These are phyloP conservation scores for Takashimella tepidaria DNA, from an alignment of 1,284 basidiomycete species.

Conservation along the genomic window DNA sequence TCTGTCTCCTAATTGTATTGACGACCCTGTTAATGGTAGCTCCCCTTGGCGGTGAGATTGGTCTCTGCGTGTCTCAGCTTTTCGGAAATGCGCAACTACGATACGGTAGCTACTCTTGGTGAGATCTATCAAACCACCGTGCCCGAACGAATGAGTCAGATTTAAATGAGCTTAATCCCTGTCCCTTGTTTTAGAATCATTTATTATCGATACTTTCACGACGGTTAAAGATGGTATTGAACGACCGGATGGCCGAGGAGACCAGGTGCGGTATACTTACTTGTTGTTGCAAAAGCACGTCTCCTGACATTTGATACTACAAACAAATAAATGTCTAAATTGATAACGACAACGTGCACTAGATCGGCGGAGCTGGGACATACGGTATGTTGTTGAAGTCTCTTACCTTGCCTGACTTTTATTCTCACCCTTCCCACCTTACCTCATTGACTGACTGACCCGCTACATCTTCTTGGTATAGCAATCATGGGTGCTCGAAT, in stretches of 20 bases:
- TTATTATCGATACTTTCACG: slow-evolving; percentile 45
- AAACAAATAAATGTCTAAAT: too few relatives aligned
- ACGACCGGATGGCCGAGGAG: slow-evolving; percentile 23
- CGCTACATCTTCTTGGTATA: too few relatives aligned
- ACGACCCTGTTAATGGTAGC: too few relatives aligned
- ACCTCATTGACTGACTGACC: neutral
- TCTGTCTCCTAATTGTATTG: too few relatives aligned
- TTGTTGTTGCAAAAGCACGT: too few relatives aligned
- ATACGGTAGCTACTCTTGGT: slow-evolving; percentile 17
- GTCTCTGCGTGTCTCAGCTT: too few relatives aligned
- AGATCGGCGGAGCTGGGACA: slow-evolving; percentile 46
- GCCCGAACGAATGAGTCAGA: too few relatives aligned
- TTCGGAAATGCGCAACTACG: too few relatives aligned
- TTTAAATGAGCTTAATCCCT: too few relatives aligned
- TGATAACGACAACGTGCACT: slow-evolving; percentile 2
- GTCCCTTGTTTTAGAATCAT: slow-evolving; percentile 23
- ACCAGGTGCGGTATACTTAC: slow-evolving; percentile 42
- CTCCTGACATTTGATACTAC: too few relatives aligned
- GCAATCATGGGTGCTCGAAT: slow-evolving; percentile 42
- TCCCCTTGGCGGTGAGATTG: too few relatives aligned
- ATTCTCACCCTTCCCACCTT: neutral
- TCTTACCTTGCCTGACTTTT: neutral
- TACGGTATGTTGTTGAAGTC: slow-evolving; percentile 28
- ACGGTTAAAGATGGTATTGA: slow-evolving; percentile 32
- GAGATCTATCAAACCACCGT: too few relatives aligned